Evolutionary conservation across 257 asterid genomes (phyloP).

Genomic region (Voacanga thouarsii): DNA sequence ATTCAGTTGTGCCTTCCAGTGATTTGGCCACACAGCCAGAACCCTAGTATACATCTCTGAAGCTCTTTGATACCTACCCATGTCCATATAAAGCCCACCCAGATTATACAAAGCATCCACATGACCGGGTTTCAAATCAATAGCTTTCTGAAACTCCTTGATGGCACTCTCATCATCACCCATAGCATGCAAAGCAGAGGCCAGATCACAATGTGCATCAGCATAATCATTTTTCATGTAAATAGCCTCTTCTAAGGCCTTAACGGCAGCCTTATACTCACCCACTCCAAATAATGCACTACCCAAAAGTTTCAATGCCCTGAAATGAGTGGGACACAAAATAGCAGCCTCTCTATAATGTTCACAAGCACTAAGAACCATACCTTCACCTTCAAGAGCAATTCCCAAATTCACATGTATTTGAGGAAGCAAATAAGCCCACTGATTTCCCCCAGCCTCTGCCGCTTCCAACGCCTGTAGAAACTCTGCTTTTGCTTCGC

Average conservation of each 20-base stretch:
- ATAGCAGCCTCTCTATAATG: conserved; percentile 99
- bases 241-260: conserved; percentile 98
- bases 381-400: conserved; percentile 94
- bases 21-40: conserved; percentile 89
- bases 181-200: conserved; percentile 95
- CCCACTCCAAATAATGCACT: conserved; percentile 97
- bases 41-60: conserved; percentile 98
- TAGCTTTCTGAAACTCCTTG: conserved; percentile 98
- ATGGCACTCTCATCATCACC: conserved; percentile 96
- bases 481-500: conserved; percentile 84
- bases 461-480: conserved; percentile 89
- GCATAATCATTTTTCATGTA: conserved; percentile 95
- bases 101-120: conserved; percentile 89
- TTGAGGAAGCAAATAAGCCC: conserved; percentile 98
- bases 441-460: conserved; percentile 91
- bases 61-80: conserved; percentile 97
- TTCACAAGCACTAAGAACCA: conserved; percentile 97
- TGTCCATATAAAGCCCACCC: conserved; percentile 97
- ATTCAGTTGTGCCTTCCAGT: conserved; percentile 97
- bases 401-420: conserved; percentile 96
- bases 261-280: conserved; percentile 96
- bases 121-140: conserved; percentile 95
- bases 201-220: conserved; percentile 97
- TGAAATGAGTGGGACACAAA: conserved; percentile 89
- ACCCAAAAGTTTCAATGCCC: conserved; percentile 96